Percentiles rank a stretch among this genome's conserved stretches.
phyloP scores from a whole-genome alignment of 2,329 filamentous ascomycete genomes.

The Exophiala calicioides region DNA sequence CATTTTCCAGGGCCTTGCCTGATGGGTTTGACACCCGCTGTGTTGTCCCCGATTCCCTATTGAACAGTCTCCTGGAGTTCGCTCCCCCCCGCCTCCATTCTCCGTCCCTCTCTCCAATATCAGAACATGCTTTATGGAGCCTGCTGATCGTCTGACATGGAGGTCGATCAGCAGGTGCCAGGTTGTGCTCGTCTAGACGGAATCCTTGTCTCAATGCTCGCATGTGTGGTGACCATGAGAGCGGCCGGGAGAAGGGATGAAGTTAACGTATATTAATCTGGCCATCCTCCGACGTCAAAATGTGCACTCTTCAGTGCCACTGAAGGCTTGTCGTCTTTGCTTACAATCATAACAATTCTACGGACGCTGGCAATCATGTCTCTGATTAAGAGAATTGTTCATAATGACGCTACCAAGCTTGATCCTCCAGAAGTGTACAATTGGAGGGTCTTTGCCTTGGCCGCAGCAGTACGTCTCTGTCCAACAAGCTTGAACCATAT shows the following conservation, averaged over 20 bases:
- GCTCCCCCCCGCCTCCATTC: constrained; percentile 1
- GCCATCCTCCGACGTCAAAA: background rate
- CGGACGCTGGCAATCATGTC: constrained; percentile 7
- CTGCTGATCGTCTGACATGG: too few species aligned
- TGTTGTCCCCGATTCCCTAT: constrained; percentile 6
- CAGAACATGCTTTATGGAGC: background rate
- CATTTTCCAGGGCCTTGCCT: background rate
- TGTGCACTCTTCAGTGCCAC: too few species aligned
- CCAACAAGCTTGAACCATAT: too few species aligned
- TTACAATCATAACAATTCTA: background rate
- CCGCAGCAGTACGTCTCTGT: constrained; percentile 58
- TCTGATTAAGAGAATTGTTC: constrained; percentile 59
- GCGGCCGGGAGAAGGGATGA: constrained; percentile 3
- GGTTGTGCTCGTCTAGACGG: constrained; percentile 1
- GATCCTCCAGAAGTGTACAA: constrained; percentile 70
- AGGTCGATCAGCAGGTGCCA: too few species aligned
- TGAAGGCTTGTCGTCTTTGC: background rate
- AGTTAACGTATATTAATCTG: constrained; percentile 7
- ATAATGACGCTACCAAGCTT: constrained; percentile 69
- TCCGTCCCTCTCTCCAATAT: constrained; percentile 1
- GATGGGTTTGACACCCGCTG: background rate
- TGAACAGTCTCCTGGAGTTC: constrained; percentile 1
- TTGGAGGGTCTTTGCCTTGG: constrained; percentile 67
- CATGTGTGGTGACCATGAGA: constrained; percentile 19
- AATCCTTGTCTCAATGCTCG: too few species aligned